Conservation (phyloP, 768 basidiomycete genomes). For the Clavulina sp. region DNA sequence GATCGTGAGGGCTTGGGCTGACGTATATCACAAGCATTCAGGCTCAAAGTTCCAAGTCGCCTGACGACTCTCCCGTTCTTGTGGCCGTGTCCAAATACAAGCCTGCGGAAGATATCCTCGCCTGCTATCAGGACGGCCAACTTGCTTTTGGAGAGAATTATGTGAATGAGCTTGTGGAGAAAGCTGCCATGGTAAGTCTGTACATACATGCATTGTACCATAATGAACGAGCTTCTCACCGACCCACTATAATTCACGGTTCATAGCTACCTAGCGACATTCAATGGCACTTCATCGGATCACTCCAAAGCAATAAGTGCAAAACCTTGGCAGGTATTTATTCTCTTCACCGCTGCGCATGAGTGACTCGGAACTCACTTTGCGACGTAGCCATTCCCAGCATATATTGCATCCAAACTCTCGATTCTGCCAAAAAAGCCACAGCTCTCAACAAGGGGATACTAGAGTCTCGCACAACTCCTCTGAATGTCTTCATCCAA, state of each 20-base stretch:
- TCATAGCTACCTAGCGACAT: constrained; percentile 70
- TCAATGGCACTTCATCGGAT: constrained; percentile 94
- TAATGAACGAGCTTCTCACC: neutral
- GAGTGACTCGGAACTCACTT: neutral
- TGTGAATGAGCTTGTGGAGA: constrained; percentile 80
- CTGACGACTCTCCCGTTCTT: constrained; percentile 24
- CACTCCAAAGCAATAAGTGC: constrained; percentile 83
- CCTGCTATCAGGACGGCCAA: constrained; percentile 66
- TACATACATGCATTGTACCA: neutral
- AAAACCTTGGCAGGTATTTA: constrained; percentile 65
- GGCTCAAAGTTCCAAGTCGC: neutral
- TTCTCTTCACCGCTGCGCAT: constrained; percentile 3
- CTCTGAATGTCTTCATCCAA: constrained; percentile 74
- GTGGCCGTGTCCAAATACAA: constrained; percentile 93
- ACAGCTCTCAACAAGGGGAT: constrained; percentile 61
- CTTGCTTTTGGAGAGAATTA: constrained; percentile 97
- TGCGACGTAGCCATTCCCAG: constrained; percentile 58
- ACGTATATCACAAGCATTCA: constrained; percentile 1
- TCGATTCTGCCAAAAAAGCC: constrained; percentile 69
- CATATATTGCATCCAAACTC: constrained; percentile 70
- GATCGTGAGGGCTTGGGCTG: neutral
- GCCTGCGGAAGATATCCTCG: constrained; percentile 69
- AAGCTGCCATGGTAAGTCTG: constrained; percentile 46
- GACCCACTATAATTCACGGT: neutral
- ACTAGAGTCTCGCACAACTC: constrained; percentile 31